These are phyloP conservation scores for Borovskyia barvae DNA, from an alignment of 208 protist species.

Conservation along the genomic window DNA sequence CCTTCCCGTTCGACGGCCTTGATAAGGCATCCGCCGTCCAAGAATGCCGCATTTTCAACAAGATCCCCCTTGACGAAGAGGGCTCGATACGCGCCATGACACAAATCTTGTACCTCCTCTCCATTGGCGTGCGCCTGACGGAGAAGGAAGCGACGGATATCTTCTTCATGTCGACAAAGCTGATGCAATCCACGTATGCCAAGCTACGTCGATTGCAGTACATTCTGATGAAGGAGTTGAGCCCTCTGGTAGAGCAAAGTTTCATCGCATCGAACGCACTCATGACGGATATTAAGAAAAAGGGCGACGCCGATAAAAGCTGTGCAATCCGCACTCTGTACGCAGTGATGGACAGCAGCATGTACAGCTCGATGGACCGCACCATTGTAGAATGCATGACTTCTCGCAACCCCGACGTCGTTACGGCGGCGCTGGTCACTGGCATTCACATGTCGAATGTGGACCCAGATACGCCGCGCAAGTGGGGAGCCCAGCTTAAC, in stretches of 20 bases:
- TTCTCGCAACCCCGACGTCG: slow-evolving; percentile 93
- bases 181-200: slow-evolving; percentile 96
- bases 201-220: slow-evolving; percentile 97
- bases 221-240: slow-evolving; percentile 98
- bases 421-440: slow-evolving; percentile 97
- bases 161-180: slow-evolving; percentile 98
- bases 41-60: slow-evolving; percentile 95
- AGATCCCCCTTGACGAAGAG: slow-evolving; percentile 83
- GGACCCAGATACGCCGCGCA: slow-evolving; percentile 86
- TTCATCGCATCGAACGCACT: slow-evolving; percentile 98
- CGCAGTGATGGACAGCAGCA: slow-evolving; percentile 94
- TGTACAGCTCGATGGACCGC: slow-evolving; percentile 95
- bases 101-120: slow-evolving; percentile 96
- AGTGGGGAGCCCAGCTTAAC: slow-evolving; percentile 95
- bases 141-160: slow-evolving; percentile 95
- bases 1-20: slow-evolving; percentile 89
- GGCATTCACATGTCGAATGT: slow-evolving; percentile 94
- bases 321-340: slow-evolving; percentile 95
- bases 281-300: slow-evolving; percentile 96
- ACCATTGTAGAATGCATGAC: slow-evolving; percentile 98
- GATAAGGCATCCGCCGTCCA: slow-evolving; percentile 95
- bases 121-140: slow-evolving; percentile 91
- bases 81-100: slow-evolving; percentile 90
- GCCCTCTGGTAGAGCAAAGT: slow-evolving; percentile 91
- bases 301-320: slow-evolving; percentile 91